Evolutionary conservation across 2,329 filamentous ascomycete species (phyloP).

Genomic region (Knoxdaviesia proteae): DNA sequence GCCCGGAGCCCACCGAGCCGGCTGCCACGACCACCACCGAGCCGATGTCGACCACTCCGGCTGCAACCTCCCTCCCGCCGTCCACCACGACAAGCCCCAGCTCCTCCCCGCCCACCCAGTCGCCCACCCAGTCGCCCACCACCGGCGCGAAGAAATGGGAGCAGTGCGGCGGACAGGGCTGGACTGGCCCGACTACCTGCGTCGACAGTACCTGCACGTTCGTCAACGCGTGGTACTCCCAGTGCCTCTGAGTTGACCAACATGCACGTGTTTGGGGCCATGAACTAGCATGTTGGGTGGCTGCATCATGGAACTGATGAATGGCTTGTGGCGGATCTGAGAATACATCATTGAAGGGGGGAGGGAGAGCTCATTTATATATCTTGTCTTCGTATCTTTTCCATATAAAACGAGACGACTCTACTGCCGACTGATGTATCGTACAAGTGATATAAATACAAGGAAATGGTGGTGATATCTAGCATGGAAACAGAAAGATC

Average conservation of each 20-base stretch:
- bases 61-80: not conserved
- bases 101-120: not conserved
- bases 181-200: constrained; percentile 23
- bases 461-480: not conserved
- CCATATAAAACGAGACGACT: too few relatives aligned
- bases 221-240: constrained; percentile 17
- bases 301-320: too few relatives aligned
- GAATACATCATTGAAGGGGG: too few relatives aligned
- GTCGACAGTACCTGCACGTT: constrained; percentile 16
- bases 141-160: constrained; percentile 1
- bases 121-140: not conserved
- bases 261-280: too few relatives aligned
- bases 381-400: too few relatives aligned
- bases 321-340: too few relatives aligned
- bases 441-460: too few relatives aligned
- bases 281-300: too few relatives aligned
- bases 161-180: constrained; percentile 25
- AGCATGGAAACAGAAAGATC: not conserved
- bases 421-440: too few relatives aligned
- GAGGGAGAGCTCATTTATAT: too few relatives aligned
- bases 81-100: not conserved
- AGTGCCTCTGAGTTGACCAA: constrained; percentile 9
- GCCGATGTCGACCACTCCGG: not conserved
- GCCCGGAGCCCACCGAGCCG: not conserved
- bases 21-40: not conserved